Evolutionary conservation across 805 yeast genomes (phyloP).

Genomic region (Kregervanrija delftensis): DNA sequence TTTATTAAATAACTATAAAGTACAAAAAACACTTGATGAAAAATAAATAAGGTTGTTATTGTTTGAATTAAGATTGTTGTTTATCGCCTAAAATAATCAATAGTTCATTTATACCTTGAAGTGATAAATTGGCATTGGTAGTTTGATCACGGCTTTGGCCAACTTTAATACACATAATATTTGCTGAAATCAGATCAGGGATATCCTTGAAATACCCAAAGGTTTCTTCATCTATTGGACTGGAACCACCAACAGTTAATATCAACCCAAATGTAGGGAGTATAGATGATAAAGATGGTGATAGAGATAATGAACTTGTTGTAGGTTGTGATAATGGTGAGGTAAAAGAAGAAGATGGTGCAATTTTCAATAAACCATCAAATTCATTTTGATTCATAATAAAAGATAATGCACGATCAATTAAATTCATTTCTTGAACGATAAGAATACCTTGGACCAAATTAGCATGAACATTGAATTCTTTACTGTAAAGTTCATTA

Average conservation of each 20-base stretch:
- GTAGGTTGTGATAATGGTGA: slow-evolving; percentile 12
- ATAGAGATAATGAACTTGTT: slow-evolving; percentile 6
- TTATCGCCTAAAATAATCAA: slow-evolving; percentile 38
- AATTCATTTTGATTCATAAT: slow-evolving; percentile 31
- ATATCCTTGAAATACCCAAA: slow-evolving; percentile 47
- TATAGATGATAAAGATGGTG: slow-evolving; percentile 6
- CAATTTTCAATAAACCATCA: slow-evolving; percentile 10
- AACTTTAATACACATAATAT: slow-evolving; percentile 55
- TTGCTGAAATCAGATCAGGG: slow-evolving; percentile 30
- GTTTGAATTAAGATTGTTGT: background rate
- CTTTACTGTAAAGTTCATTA: slow-evolving; percentile 61
- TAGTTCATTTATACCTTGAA: slow-evolving; percentile 65
- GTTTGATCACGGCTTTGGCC: slow-evolving; percentile 29
- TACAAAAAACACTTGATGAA: background rate
- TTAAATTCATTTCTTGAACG: slow-evolving; percentile 59
- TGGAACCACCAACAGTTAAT: slow-evolving; percentile 58
- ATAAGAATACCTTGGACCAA: slow-evolving; percentile 62
- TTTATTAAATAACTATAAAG: background rate
- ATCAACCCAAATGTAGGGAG: slow-evolving; percentile 31
- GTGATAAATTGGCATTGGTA: slow-evolving; percentile 51
- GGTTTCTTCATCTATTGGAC: slow-evolving; percentile 63
- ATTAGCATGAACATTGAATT: slow-evolving; percentile 65
- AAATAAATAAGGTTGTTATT: background rate
- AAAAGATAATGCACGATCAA: slow-evolving; percentile 49
- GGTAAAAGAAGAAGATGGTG: slow-evolving; percentile 19